Conservation (phyloP, 2,329 filamentous ascomycete species). For the Colletotrichum sansevieriae region DNA sequence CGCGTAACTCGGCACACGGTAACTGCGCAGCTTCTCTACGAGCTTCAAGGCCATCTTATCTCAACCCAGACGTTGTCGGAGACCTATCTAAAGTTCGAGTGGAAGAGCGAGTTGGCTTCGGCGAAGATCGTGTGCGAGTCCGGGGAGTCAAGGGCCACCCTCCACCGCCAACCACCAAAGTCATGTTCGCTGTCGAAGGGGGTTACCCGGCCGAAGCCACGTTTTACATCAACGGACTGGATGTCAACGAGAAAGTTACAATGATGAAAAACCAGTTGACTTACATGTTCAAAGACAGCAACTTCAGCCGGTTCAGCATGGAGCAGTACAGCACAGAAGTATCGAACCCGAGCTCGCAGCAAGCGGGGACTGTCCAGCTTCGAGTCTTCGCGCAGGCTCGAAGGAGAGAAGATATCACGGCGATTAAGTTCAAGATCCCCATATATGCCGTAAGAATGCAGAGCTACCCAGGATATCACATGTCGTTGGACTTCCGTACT, state of each 20-base stretch:
- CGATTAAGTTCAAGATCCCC: constrained; percentile 47
- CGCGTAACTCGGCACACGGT: constrained; percentile 53
- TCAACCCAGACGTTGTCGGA: constrained; percentile 63
- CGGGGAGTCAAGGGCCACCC: constrained; percentile 56
- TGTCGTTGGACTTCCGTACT: constrained; percentile 58
- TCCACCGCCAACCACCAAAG: constrained; percentile 64
- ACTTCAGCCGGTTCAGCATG: constrained; percentile 53
- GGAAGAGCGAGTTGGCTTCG: constrained; percentile 47
- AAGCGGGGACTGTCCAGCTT: constrained; percentile 44
- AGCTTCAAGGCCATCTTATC: constrained; percentile 62
- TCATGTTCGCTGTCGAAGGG: constrained; percentile 63
- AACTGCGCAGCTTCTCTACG: constrained; percentile 63
- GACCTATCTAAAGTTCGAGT: constrained; percentile 53
- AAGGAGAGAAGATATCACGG: constrained; percentile 44
- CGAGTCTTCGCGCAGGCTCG: constrained; percentile 46
- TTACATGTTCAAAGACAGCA: constrained; percentile 46
- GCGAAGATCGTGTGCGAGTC: constrained; percentile 53
- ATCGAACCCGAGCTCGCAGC: constrained; percentile 44
- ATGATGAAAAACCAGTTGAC: constrained; percentile 45
- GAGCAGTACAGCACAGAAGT: constrained; percentile 45
- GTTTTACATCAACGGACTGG: constrained; percentile 39
- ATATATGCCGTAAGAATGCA: constrained; percentile 57
- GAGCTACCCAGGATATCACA: constrained; percentile 58
- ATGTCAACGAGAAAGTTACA: constrained; percentile 43
- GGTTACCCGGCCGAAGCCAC: constrained; percentile 59